Conservation (phyloP, 768 basidiomycete species). For the button mushroom (Agaricus bisporus) region DNA sequence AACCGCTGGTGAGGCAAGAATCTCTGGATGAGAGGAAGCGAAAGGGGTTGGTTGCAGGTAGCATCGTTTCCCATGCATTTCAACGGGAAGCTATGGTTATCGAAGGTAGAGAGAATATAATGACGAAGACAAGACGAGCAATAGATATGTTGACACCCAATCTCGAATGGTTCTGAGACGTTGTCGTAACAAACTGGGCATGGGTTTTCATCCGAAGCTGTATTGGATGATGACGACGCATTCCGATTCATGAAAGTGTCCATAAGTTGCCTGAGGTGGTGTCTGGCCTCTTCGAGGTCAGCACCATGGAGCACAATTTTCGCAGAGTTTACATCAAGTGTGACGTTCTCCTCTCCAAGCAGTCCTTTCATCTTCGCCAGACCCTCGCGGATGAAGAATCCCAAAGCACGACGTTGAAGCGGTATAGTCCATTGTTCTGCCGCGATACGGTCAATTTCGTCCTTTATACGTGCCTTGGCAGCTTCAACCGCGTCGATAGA, state of each 20-base stretch:
- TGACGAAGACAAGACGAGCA: conserved; percentile 44
- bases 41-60: conserved; percentile 45
- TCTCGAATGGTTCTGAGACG: conserved; percentile 31
- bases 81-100: conserved; percentile 49
- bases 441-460: conserved; percentile 41
- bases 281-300: conserved; percentile 51
- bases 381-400: conserved; percentile 47
- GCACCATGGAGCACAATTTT: conserved; percentile 40
- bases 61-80: conserved; percentile 57
- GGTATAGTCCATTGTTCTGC: conserved; percentile 34
- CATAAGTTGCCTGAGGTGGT: conserved; percentile 38
- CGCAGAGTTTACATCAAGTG: conserved; percentile 31
- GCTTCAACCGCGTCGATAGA: conserved; percentile 28
- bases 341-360: conserved; percentile 49
- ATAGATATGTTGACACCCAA: conserved; percentile 45
- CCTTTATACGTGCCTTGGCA: conserved; percentile 38
- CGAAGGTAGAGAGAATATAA: conserved; percentile 36
- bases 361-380: conserved; percentile 43
- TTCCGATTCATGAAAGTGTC: conserved; percentile 14
- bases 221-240: background rate
- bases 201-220: conserved; percentile 10
- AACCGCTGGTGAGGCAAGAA: conserved; percentile 47
- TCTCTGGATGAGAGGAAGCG: conserved; percentile 45
- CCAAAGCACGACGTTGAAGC: conserved; percentile 32
- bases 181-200: conserved; percentile 55